Percentiles rank a stretch among this genome's conserved stretches.
Conservation (phyloP, 148 eudicot species). For the Fagopyrum tataricum region DNA sequence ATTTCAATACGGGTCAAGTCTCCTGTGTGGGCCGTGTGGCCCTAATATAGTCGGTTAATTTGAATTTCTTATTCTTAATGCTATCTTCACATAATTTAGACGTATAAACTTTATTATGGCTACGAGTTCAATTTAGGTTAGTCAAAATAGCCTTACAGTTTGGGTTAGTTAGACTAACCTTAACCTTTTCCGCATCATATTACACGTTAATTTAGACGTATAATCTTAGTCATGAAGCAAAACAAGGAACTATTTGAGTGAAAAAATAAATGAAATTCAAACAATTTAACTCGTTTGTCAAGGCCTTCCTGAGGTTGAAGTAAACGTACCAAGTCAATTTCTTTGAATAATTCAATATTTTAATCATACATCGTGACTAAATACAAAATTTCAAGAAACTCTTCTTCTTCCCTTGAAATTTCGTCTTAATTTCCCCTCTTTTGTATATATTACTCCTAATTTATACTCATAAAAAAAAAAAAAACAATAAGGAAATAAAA, state of each 20-base stretch:
- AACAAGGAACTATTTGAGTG: background rate
- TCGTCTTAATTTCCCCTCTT: background rate
- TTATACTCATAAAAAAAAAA: background rate
- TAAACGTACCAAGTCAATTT: background rate
- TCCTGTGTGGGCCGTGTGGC: no score
- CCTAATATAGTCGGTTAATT: no score
- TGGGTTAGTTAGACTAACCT: background rate
- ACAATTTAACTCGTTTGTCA: background rate
- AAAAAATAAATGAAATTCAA: background rate
- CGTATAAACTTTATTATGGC: no score
- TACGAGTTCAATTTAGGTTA: no score
- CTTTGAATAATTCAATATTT: background rate
- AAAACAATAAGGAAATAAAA: background rate
- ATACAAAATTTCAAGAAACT: background rate
- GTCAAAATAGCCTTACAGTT: background rate
- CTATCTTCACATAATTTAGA: no score
- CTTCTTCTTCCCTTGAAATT: background rate
- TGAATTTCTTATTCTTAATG: no score
- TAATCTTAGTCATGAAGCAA: background rate
- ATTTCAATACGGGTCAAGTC: no score
- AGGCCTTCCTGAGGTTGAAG: background rate
- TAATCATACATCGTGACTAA: background rate
- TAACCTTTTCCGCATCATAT: background rate
- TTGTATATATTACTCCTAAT: background rate
- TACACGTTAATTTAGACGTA: no score